Base-by-base conservation (phyloP, 2,329 filamentous ascomycete genomes). In the Pyrenophora teres region DNA sequence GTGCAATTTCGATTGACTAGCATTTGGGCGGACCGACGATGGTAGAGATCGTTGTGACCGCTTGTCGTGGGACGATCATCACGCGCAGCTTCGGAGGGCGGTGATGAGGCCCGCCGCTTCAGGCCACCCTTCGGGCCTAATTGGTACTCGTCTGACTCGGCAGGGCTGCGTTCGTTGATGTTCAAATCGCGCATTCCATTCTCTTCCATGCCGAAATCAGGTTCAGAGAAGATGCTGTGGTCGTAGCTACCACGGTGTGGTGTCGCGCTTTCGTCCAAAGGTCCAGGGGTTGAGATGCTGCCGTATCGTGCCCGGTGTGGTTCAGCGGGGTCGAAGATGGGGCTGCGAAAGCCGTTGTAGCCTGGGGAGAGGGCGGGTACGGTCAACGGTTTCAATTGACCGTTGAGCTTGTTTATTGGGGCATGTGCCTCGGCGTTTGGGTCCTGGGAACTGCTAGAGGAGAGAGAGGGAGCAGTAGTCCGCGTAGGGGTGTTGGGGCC, bases 51-150 rank as follows among this genome's bases (percentile, higher is more conserved):
- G 27, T 71, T 73, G 23, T 72, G 66, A 46, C 69, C 75, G 43
- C 72, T 71, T 39, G 74, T 67, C 6, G 75, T 76, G 18, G 74
- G 69, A 36, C 78, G 73, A 57, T 80, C 77, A 42, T 79, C 78
- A 40, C 77, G 74, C 40, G 71, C 64, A 43, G 78, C 78, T 62
- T 86, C 84, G 50, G 80, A 78, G 33, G 84, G 85, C 16, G 85
- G 83, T 46, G 83, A 86, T 12, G 83, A 85, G 54, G 86, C 86
- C 51, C 85, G 80, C 66, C 86, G 78, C 71, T 88, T 88, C 61
- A 83, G 81, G 41, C 84, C 83, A 47, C 80, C 77, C 62, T 77
- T 80, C 19, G 77, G 74, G 44, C 65, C 70, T 39, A 66, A 57
- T 35, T 73, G 70, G 40, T 77, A 77, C 33, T 79, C 78, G 15